Evolutionary conservation across 2,329 filamentous ascomycete genomes (phyloP), one percentile per base, ranked within the genome.

Genomic region (Penicillium sp.): DNA sequence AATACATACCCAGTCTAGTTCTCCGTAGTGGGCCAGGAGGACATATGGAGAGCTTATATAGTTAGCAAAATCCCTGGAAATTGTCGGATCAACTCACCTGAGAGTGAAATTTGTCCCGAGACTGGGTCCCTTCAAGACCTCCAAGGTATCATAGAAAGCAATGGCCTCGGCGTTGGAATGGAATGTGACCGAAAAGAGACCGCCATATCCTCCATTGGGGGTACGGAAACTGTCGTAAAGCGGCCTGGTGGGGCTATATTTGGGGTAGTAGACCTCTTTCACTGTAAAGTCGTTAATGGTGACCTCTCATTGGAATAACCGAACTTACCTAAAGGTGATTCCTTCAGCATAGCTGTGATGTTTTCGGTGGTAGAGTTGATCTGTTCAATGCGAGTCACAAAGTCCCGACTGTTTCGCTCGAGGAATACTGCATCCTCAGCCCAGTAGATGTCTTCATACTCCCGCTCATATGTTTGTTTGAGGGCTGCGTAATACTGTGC

Each of bases 21-120:
- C 94, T 43, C 83, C 80, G 67, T 94, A 99, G 73, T 99, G 94
- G 4, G 94, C 94, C 31, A 99, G 75, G 32, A 99, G 78, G 21
- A 94, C 91, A 71, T 96, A 99, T 0, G 94, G 94, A 45, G 88
- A 96, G 53, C 88, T 82, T 55, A n/a, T 49, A 38, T n/a, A 32
- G 45, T 64, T 50, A 66, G 54, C 50, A 45, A 52, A 41, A 50
- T 27, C 44, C 22, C 36, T 40, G 4, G 47, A 11, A 40, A n/a
- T 14, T 13, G 16, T 34, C 34, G 34, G n/a, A 41, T 42, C 21
- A 27, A 62, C 67, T 61, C 54, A 81, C 79, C 77, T 88, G 36
- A 99, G 79, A 0, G 94, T 97, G 71, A 99, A 99, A 73, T 99
- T 99, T 0, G 94, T 97, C 2, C 94, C 94, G 46, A 99, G 78